Base-by-base conservation (phyloP, 2,329 filamentous ascomycete genomes). In the Fusarium sp. region DNA sequence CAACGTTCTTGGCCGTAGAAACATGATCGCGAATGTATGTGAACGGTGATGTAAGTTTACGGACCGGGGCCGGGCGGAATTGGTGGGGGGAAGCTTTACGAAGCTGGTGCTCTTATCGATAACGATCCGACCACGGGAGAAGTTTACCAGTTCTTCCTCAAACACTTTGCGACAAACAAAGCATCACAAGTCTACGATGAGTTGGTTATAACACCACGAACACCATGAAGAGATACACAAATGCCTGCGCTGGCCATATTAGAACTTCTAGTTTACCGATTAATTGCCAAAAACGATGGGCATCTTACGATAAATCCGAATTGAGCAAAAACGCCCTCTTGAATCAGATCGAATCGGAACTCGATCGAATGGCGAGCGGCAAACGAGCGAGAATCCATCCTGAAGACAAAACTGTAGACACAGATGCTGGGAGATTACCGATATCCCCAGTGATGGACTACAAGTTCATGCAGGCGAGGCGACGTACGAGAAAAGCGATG, bases 381-480 rank as follows among this genome's bases (percentile, higher is more conserved):
- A 73, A 78, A 20, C 69, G 70, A 4, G 74, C 84, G 36, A 78
- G 77, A 53, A 74, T 89, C 50, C 76, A 89, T 45, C 26, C 77
- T 0, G 74, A 81, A 5, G 78, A 75, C 3, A 87, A 87, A 72
- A 86, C 83, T 2, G 79, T 90, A 57, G 72, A 73, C 18, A 89
- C 88, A 0, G 80, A 82, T 1, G 80, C 80, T 1, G 87, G 88
- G 13, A 70, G 81, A 4, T 79, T 90, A 3, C 89, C 88, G 1
- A 79, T 88, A 14, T 90, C 89, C 6, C 89, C 89, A 4, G 60
- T 90, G 18, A 86, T 90, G 79, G 84, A 90, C 82, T 83, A 86
- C 8, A 74, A 75, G 5, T 90, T 86, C 81, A 84, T 86, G 72
- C 80, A 85, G 41, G 83, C 84, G 0, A 84, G 81, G 63, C 79